phyloP scores from a whole-genome alignment of 1,284 basidiomycete genomes.

The Cutaneotrichosporon arboriforme region DNA sequence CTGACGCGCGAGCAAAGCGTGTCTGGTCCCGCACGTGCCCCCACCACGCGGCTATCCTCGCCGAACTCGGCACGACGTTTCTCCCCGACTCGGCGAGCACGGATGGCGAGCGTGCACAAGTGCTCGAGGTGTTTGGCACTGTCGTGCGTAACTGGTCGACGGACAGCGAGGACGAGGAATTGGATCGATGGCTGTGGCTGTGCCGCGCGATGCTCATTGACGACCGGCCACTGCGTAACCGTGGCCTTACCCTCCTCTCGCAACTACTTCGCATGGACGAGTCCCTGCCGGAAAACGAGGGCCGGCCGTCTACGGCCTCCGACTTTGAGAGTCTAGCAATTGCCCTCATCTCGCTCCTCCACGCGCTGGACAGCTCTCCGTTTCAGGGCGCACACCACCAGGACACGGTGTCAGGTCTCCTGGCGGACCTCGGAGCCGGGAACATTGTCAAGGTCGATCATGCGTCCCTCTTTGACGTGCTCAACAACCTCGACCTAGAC shows the following conservation, averaged over 20 bases:
- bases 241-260: slow-evolving; percentile 33
- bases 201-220: slow-evolving; percentile 31
- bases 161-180: slow-evolving; percentile 39
- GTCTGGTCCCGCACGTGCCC: slow-evolving; percentile 42
- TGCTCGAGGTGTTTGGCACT: slow-evolving; percentile 40
- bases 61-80: slow-evolving; percentile 39
- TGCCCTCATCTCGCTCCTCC: slow-evolving; percentile 28
- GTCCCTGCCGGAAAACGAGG: slow-evolving; percentile 20
- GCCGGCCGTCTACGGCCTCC: slow-evolving; percentile 22
- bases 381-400: slow-evolving; percentile 22
- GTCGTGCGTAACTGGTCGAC: slow-evolving; percentile 38
- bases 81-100: slow-evolving; percentile 27
- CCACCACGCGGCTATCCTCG: slow-evolving; percentile 39
- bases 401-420: slow-evolving; percentile 17
- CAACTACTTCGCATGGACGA: slow-evolving; percentile 31
- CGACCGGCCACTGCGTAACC: slow-evolving; percentile 30
- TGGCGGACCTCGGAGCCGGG: slow-evolving; percentile 27
- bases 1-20: slow-evolving; percentile 35
- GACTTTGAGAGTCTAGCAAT: slow-evolving; percentile 30
- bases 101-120: slow-evolving; percentile 37
- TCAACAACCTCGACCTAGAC: slow-evolving; percentile 9
- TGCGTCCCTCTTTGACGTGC: slow-evolving; percentile 16
- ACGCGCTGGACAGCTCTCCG: slow-evolving; percentile 24
- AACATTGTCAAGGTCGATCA: slow-evolving; percentile 27
- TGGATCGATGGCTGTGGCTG: slow-evolving; percentile 41